Percentiles rank a stretch among this genome's conserved stretches.
Conservation (phyloP, 2,329 filamentous ascomycete genomes). For the Cadophora malorum region DNA sequence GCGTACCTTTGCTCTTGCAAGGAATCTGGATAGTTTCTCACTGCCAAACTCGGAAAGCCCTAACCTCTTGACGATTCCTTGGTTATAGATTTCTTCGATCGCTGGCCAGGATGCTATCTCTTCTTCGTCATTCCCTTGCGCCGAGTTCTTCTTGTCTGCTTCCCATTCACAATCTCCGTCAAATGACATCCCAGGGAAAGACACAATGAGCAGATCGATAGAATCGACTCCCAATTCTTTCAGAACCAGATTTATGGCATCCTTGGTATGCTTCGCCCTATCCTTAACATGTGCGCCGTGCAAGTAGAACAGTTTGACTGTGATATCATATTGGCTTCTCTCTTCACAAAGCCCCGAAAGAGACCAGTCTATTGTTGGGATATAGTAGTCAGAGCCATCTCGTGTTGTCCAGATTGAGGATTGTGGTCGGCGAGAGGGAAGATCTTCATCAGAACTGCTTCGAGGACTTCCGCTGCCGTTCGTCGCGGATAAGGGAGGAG, state of each 20-base stretch:
- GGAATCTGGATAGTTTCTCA: slow-evolving; percentile 78
- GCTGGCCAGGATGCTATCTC: slow-evolving; percentile 72
- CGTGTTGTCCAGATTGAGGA: slow-evolving; percentile 70
- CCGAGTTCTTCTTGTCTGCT: slow-evolving; percentile 66
- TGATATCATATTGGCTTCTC: slow-evolving; percentile 86
- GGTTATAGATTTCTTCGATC: slow-evolving; percentile 74
- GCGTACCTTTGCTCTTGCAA: slow-evolving; percentile 71
- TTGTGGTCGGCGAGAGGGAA: slow-evolving; percentile 40
- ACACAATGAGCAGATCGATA: slow-evolving; percentile 89
- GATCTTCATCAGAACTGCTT: slow-evolving; percentile 43
- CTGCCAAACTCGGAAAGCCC: slow-evolving; percentile 93
- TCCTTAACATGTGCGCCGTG: slow-evolving; percentile 69
- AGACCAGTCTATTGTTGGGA: slow-evolving; percentile 79
- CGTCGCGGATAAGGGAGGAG: slow-evolving; percentile 47
- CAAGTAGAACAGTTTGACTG: slow-evolving; percentile 93
- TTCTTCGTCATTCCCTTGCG: slow-evolving; percentile 70
- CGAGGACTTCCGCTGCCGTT: slow-evolving; percentile 41
- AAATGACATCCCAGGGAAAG: slow-evolving; percentile 92
- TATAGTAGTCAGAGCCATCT: slow-evolving; percentile 67
- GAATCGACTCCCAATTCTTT: slow-evolving; percentile 77
- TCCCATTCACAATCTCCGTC: slow-evolving; percentile 90
- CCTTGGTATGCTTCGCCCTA: slow-evolving; percentile 73
- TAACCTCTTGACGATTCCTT: slow-evolving; percentile 75
- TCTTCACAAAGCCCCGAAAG: slow-evolving; percentile 79
- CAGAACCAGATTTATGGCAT: slow-evolving; percentile 81